These are phyloP conservation scores for Cucumis melo DNA, from an alignment of 306 rosid genomes.

Conservation along the genomic window DNA sequence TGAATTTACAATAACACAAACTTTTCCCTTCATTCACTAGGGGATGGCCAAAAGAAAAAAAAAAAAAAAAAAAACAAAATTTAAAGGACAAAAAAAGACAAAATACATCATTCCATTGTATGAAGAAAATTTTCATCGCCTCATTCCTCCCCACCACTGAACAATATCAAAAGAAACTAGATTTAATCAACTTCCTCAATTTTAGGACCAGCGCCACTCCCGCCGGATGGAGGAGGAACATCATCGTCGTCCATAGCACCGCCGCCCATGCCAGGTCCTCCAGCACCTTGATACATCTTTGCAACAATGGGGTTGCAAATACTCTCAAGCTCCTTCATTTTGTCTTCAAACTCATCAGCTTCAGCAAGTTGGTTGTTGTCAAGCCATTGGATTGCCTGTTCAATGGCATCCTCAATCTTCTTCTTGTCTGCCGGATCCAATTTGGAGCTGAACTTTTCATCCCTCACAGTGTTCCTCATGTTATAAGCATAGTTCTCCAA, in stretches of 20 bases:
- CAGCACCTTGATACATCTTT: constrained; percentile 47
- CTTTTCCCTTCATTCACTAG: not conserved
- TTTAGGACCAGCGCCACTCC: constrained; percentile 47
- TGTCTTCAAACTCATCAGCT: constrained; percentile 49
- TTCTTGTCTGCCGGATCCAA: constrained; percentile 27
- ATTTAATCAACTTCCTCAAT: constrained; percentile 53
- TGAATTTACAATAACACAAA: not conserved
- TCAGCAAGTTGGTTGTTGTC: constrained; percentile 44
- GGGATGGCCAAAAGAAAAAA: no score
- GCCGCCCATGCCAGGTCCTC: constrained; percentile 30
- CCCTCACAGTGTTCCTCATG: constrained; percentile 45
- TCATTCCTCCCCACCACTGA: not conserved
- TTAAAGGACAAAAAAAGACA: not conserved
- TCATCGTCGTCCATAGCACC: constrained; percentile 27
- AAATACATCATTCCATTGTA: not conserved
- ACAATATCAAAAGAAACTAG: not conserved
- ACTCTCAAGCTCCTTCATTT: constrained; percentile 45
- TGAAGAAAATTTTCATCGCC: not conserved
- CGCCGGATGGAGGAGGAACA: constrained; percentile 22
- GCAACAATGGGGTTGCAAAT: constrained; percentile 55
- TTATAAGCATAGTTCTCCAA: constrained; percentile 41
- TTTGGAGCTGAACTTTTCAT: constrained; percentile 28
- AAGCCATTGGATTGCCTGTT: constrained; percentile 38
- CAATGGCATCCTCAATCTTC: constrained; percentile 45
- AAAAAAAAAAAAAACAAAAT: no score